A percentile compares a stretch with the other conserved stretches of the same genome.
These are phyloP conservation scores for Saturnispora quitensis DNA, from an alignment of 805 yeast genomes.

Conservation along the genomic window DNA sequence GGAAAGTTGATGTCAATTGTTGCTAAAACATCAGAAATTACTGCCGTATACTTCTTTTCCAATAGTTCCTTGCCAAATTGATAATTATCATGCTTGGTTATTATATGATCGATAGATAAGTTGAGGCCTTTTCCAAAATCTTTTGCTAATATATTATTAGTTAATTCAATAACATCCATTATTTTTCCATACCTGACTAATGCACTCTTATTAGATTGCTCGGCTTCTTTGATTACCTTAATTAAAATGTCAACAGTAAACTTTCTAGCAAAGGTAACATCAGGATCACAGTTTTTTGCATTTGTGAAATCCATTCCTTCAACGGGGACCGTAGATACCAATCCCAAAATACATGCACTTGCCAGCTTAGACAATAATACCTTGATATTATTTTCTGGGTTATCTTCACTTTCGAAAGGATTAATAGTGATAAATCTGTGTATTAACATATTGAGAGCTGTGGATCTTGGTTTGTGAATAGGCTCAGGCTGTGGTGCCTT, in stretches of 20 bases:
- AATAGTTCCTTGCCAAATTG: slow-evolving; percentile 56
- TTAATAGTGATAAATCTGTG: slow-evolving; percentile 62
- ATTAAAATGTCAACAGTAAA: slow-evolving; percentile 62
- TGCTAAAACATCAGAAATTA: slow-evolving; percentile 52
- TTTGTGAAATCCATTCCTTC: slow-evolving; percentile 38
- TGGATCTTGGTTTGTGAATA: slow-evolving; percentile 57
- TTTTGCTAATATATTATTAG: slow-evolving; percentile 34
- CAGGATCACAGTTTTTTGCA: slow-evolving; percentile 51
- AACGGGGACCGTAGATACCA: slow-evolving; percentile 50
- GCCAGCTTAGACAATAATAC: slow-evolving; percentile 54
- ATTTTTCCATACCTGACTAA: slow-evolving; percentile 46
- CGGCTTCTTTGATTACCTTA: slow-evolving; percentile 50
- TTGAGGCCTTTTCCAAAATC: slow-evolving; percentile 26
- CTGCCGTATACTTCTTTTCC: slow-evolving; percentile 54
- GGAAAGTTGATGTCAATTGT: slow-evolving; percentile 70
- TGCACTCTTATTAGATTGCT: slow-evolving; percentile 28
- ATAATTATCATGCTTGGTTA: slow-evolving; percentile 51
- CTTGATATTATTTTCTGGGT: slow-evolving; percentile 40
- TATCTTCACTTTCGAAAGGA: slow-evolving; percentile 28
- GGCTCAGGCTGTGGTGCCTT: slow-evolving; percentile 30
- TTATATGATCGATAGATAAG: slow-evolving; percentile 36
- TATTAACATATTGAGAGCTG: slow-evolving; percentile 66
- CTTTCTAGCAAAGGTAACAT: slow-evolving; percentile 62
- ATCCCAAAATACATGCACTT: slow-evolving; percentile 47
- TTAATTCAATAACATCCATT: slow-evolving; percentile 42